phyloP scores from a whole-genome alignment of 305 asterid species.

The Rubia peregrina region DNA sequence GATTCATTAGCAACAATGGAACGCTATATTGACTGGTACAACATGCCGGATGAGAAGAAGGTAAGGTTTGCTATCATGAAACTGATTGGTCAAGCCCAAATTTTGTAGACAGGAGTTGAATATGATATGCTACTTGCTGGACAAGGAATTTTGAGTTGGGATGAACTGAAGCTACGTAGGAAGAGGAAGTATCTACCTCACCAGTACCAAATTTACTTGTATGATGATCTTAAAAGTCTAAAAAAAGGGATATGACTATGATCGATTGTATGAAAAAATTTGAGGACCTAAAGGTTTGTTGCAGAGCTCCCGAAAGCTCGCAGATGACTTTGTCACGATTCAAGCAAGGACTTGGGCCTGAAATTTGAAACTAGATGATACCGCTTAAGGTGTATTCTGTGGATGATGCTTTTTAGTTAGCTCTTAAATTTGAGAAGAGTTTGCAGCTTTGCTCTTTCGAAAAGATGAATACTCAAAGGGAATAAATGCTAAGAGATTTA shows the following conservation, averaged over 20 bases:
- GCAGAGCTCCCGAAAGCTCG: neutral
- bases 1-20: neutral
- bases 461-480: no score
- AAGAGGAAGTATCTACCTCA: neutral
- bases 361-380: neutral
- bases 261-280: neutral
- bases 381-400: neutral
- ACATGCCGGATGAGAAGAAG: neutral
- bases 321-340: neutral
- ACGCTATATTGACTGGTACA: neutral
- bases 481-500: no score
- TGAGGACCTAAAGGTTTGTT: neutral
- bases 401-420: no score
- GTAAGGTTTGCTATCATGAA: neutral
- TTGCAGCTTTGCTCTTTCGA: no score
- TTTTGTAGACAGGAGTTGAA: neutral
- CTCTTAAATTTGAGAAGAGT: no score
- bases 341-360: neutral
- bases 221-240: neutral
- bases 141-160: neutral
- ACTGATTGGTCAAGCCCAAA: neutral
- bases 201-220: neutral
- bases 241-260: neutral
- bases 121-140: neutral
- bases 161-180: neutral